phyloP scores from a whole-genome alignment of 1,139 yeast genomes.

The Geotrichum reessii region DNA sequence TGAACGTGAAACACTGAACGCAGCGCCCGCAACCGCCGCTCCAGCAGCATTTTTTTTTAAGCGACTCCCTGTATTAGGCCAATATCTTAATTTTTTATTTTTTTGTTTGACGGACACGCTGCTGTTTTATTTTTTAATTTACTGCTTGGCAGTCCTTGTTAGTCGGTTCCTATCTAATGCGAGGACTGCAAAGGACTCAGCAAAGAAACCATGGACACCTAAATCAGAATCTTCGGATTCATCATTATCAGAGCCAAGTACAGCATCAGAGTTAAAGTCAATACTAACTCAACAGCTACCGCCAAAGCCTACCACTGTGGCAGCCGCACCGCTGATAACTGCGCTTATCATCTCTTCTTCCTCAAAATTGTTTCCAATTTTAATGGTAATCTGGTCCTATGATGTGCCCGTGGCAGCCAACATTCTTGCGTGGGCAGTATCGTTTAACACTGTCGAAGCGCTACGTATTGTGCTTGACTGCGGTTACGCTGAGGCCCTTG shows the following conservation, averaged over 20 bases:
- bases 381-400: slow-evolving; percentile 95
- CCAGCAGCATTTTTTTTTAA: slow-evolving; percentile 27
- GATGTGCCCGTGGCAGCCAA: slow-evolving; percentile 65
- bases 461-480: slow-evolving; percentile 49
- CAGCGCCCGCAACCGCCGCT: neutral
- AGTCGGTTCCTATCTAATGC: slow-evolving; percentile 37
- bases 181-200: slow-evolving; percentile 20
- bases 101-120: slow-evolving; percentile 58
- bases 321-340: slow-evolving; percentile 45
- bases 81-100: slow-evolving; percentile 61
- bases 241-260: slow-evolving; percentile 10
- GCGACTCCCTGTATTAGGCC: slow-evolving; percentile 45
- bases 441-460: slow-evolving; percentile 61
- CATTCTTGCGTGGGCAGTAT: slow-evolving; percentile 57
- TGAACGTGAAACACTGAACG: slow-evolving; percentile 42
- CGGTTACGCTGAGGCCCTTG: slow-evolving; percentile 32
- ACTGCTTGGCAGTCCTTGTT: slow-evolving; percentile 40
- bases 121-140: slow-evolving; percentile 48
- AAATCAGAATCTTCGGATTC: neutral
- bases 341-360: slow-evolving; percentile 72
- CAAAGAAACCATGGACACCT: neutral
- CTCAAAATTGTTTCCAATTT: slow-evolving; percentile 80
- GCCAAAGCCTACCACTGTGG: neutral
- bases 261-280: neutral
- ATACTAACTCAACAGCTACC: neutral